phyloP scores from a whole-genome alignment of 805 yeast species.

The Metschnikowia santaceciliae region DNA sequence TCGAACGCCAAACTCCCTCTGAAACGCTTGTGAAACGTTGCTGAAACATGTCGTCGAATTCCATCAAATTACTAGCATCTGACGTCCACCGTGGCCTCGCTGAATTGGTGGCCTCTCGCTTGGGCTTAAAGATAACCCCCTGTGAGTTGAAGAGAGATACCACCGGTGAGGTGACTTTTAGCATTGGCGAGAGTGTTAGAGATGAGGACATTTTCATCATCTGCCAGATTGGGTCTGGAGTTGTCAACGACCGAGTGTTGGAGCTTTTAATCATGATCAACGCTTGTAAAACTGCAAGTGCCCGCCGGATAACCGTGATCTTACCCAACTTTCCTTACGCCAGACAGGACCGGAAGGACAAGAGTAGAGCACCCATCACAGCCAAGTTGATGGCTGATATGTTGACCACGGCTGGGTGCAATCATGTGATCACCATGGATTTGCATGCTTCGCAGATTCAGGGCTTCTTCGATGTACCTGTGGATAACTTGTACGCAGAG shows the following conservation, averaged over 20 bases:
- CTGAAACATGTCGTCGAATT: constrained; percentile 61
- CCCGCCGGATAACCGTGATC: constrained; percentile 77
- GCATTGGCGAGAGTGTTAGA: constrained; percentile 77
- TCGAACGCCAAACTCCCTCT: neutral
- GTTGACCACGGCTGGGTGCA: constrained; percentile 80
- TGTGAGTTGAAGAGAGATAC: constrained; percentile 62
- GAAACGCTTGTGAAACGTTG: neutral
- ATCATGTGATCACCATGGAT: constrained; percentile 85
- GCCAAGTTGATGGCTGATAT: constrained; percentile 82
- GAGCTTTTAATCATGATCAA: constrained; percentile 75
- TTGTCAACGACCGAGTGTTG: constrained; percentile 69
- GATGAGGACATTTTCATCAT: constrained; percentile 81
- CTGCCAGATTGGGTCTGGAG: constrained; percentile 74
- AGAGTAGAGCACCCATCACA: constrained; percentile 80
- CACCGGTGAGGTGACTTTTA: constrained; percentile 70
- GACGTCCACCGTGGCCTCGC: constrained; percentile 68
- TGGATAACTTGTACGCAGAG: constrained; percentile 80
- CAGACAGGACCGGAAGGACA: constrained; percentile 85
- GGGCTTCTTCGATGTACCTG: constrained; percentile 81
- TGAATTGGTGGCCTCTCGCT: constrained; percentile 59
- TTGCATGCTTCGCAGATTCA: constrained; percentile 87
- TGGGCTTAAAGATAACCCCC: constrained; percentile 60
- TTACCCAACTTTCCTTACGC: constrained; percentile 84
- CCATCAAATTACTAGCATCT: constrained; percentile 64
- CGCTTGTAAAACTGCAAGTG: constrained; percentile 80